Percentiles rank a stretch among this genome's conserved stretches.
Conservation (phyloP, 2,329 filamentous ascomycete genomes). For the Hypoxylon rubiginosum region DNA sequence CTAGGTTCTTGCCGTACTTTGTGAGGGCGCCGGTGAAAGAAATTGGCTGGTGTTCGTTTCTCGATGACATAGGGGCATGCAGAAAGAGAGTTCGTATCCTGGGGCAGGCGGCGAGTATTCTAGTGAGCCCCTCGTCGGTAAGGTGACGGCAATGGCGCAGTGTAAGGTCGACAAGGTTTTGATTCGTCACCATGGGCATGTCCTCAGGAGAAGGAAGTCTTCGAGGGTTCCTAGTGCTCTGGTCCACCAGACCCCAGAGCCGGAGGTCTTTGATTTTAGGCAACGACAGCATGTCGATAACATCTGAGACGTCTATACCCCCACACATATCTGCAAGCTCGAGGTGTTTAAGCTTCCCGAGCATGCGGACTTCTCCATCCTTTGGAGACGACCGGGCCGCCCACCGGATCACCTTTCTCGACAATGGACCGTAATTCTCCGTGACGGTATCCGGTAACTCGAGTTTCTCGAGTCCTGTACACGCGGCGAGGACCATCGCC, state of each 20-base stretch:
- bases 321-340: background rate
- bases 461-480: conserved; percentile 7
- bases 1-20: background rate
- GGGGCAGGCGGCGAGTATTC: conserved; percentile 7
- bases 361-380: background rate
- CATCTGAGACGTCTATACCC: background rate
- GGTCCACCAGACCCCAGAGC: background rate
- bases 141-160: too few species aligned
- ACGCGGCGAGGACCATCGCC: conserved; percentile 12
- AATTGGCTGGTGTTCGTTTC: background rate
- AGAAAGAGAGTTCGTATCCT: conserved; percentile 14
- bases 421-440: conserved; percentile 7
- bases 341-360: background rate
- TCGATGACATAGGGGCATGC: background rate
- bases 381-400: background rate
- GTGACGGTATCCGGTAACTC: background rate
- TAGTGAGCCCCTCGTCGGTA: background rate
- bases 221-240: too few species aligned
- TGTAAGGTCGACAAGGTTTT: background rate
- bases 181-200: background rate
- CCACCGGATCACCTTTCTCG: conserved; percentile 8
- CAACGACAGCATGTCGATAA: background rate
- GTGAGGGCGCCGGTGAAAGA: conserved; percentile 10
- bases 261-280: background rate
- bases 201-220: too few species aligned